Evolutionary conservation across 192 early-diverging fungal genomes (phyloP), one percentile per base, ranked within the genome.

Genomic region (Coemansia sp.): DNA sequence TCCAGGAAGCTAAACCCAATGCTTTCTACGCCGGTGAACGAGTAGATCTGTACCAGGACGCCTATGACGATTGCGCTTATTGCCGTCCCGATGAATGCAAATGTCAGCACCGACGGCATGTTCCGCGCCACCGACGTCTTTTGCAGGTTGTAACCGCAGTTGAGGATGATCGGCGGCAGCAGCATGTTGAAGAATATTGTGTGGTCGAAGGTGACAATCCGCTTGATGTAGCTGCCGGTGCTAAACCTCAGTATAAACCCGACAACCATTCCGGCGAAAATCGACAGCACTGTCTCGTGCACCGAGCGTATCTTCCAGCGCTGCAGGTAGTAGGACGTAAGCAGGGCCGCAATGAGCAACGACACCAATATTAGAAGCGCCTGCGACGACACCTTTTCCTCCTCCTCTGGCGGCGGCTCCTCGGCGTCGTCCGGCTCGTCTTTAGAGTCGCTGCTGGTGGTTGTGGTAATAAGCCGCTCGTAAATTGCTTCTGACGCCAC

Each of bases 231-330:
- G 38, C 66, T 67, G 64, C 81, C 76, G 2, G 81, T 75, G 66
- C 72, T 77, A 56, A 78, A 79, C 36, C 82, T 65, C 66, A 84
- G 67, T 30, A 84, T 65, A 26, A 84, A 64, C 5, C 76, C 82
- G 2, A 84, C 82, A 3, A 44, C 75, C 75, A 84, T 86, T 75
- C 94, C 94, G 8, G 95, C 90, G 64, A 95, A 85, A 59, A 97
- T 92, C n/a, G 95, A 95, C 34, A 96, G 89, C 43, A 97, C 94
- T 5, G 95, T 95, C 64, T 99, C 97, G 76, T 99, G 97, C 69
- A 97, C 89, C 18, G 91, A 90, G 38, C 92, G 90, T 65, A 99
- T 95, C 66, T 88, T 83, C 74, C 90, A 88, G 20, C 89, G 83
- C 82, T 97, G 92, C 33, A 99, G 85, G 64, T 91, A 91, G 84